phyloP scores from a whole-genome alignment of 805 yeast species.

The Teunomyces panamensis region DNA sequence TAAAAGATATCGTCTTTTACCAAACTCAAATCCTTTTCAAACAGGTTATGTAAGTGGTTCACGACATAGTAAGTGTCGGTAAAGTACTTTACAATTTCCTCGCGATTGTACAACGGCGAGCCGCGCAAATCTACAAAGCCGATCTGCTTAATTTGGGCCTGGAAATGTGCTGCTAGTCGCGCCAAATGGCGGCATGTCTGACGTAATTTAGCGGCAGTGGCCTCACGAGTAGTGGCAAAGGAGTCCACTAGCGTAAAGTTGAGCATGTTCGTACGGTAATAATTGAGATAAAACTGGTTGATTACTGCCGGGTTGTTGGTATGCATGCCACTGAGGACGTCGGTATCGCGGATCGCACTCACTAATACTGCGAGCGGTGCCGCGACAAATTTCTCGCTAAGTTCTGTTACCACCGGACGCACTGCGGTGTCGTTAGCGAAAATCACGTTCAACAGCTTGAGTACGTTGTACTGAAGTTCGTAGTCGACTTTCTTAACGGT shows the following conservation, averaged over 20 bases:
- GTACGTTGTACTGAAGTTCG: slow-evolving; percentile 21
- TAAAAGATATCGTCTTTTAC: slow-evolving; percentile 24
- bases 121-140: slow-evolving; percentile 9
- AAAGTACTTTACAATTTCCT: slow-evolving; percentile 18
- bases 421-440: background rate
- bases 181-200: slow-evolving; percentile 6
- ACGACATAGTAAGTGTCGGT: slow-evolving; percentile 24
- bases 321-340: slow-evolving; percentile 3
- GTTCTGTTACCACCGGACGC: background rate
- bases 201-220: slow-evolving; percentile 7
- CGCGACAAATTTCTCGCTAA: background rate
- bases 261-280: slow-evolving; percentile 16
- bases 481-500: slow-evolving; percentile 9
- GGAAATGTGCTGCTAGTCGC: slow-evolving; percentile 15
- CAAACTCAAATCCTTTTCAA: slow-evolving; percentile 18
- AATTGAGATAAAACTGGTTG: slow-evolving; percentile 13
- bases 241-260: slow-evolving; percentile 3
- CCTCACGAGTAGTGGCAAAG: slow-evolving; percentile 3
- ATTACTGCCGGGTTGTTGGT: background rate
- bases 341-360: slow-evolving; percentile 1
- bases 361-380: background rate
- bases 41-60: slow-evolving; percentile 16
- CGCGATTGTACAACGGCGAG: slow-evolving; percentile 12
- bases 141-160: slow-evolving; percentile 18
- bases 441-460: slow-evolving; percentile 12